Percentiles rank a stretch among this genome's conserved stretches.
Evolutionary conservation across 140 eudicot species (phyloP).

Genomic region (Flaveria floridana): DNA sequence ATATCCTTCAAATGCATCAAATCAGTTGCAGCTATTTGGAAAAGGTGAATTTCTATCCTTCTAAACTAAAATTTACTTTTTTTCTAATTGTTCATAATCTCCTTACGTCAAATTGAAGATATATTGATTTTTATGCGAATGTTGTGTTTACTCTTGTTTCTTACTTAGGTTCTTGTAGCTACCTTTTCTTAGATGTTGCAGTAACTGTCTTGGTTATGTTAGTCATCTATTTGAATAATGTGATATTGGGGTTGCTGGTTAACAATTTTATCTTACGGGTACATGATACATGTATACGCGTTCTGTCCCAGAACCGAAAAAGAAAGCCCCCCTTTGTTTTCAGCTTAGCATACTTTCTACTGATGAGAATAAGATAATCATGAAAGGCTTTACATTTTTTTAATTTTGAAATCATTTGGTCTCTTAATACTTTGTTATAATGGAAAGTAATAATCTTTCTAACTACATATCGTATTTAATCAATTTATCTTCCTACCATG

Average conservation of each 20-base stretch:
- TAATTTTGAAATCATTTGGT: neutral
- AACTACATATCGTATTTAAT: neutral
- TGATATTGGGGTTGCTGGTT: slow-evolving; percentile 4
- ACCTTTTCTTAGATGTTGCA: neutral
- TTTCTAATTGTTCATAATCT: neutral
- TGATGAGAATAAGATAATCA: neutral
- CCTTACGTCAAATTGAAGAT: neutral
- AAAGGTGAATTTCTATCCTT: slow-evolving; percentile 50
- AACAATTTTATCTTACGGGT: neutral
- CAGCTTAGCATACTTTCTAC: neutral
- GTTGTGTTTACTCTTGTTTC: neutral
- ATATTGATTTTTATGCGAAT: neutral
- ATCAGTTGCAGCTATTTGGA: slow-evolving; percentile 73
- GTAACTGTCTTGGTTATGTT: neutral
- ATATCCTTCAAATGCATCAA: slow-evolving; percentile 54
- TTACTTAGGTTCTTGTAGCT: neutral
- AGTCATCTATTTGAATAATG: neutral
- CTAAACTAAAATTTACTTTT: neutral
- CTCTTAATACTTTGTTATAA: neutral
- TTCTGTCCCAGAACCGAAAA: slow-evolving; percentile 10
- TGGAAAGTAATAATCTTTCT: neutral
- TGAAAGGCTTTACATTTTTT: neutral
- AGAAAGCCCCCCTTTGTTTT: neutral
- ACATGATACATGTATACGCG: neutral
- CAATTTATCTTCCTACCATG: neutral